Conservation (phyloP, 176 grass and related monocot species). For the Phyllostachys edulis region DNA sequence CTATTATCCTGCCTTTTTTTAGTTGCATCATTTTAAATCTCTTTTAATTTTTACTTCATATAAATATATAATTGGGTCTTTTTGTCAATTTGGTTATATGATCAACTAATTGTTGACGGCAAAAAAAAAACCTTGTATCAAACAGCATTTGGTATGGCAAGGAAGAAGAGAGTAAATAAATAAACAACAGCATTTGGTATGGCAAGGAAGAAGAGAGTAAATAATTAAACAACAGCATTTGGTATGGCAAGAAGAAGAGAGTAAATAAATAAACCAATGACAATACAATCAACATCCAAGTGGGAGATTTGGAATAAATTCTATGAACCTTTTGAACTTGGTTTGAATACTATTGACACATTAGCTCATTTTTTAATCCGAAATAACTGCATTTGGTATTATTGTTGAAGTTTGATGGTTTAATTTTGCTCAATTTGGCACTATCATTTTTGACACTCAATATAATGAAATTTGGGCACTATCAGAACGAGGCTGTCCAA, state of each 20-base stretch:
- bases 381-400: conserved; percentile 1
- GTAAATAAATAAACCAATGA: background rate
- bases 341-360: background rate
- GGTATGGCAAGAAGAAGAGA: background rate
- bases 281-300: background rate
- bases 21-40: background rate
- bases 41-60: background rate
- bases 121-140: background rate
- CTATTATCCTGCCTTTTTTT: background rate
- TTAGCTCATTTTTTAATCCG: background rate
- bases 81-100: background rate
- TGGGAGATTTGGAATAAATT: background rate
- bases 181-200: no score
- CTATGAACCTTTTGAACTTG: background rate
- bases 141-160: background rate
- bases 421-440: background rate
- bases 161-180: no score
- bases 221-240: no score
- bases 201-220: background rate
- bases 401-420: background rate
- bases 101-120: background rate
- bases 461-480: background rate
- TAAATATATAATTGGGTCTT: background rate
- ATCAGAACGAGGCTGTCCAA: background rate
- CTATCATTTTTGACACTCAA: background rate